phyloP scores from a whole-genome alignment of 805 yeast species.

The Huiozyma sinensis region DNA sequence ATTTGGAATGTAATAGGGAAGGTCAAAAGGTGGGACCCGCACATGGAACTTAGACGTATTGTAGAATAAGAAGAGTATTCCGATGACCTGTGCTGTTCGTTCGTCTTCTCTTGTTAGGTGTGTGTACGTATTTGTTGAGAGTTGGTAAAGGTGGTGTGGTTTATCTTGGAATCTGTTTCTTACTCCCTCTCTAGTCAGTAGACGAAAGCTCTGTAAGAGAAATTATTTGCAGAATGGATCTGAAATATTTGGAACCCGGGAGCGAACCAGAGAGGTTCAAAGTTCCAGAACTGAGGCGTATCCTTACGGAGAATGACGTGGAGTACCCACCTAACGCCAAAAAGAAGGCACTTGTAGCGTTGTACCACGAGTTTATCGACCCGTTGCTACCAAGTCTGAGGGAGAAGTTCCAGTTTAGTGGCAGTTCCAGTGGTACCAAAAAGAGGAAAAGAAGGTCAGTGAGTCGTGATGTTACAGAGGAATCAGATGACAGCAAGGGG shows the following conservation, averaged over 20 bases:
- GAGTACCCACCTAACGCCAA: constrained; percentile 51
- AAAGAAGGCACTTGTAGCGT: constrained; percentile 51
- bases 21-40: too few species aligned
- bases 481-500: constrained; percentile 10
- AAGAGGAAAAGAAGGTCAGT: neutral
- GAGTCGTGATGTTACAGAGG: constrained; percentile 1
- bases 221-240: neutral
- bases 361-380: constrained; percentile 45
- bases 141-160: too few species aligned
- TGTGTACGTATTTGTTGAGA: too few species aligned
- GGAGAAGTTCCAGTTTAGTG: constrained; percentile 9
- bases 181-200: too few species aligned
- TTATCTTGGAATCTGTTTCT: too few species aligned
- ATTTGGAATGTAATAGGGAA: too few species aligned
- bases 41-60: too few species aligned
- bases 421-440: neutral
- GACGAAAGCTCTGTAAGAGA: too few species aligned
- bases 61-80: too few species aligned
- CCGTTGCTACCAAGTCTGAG: constrained; percentile 38
- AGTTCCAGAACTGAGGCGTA: constrained; percentile 58
- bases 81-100: too few species aligned
- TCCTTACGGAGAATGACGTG: constrained; percentile 55
- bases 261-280: constrained; percentile 59
- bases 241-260: constrained; percentile 28
- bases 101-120: too few species aligned